Conservation (phyloP, 495 filamentous ascomycete species). For the Hyphodiscus hymeniophilus region DNA sequence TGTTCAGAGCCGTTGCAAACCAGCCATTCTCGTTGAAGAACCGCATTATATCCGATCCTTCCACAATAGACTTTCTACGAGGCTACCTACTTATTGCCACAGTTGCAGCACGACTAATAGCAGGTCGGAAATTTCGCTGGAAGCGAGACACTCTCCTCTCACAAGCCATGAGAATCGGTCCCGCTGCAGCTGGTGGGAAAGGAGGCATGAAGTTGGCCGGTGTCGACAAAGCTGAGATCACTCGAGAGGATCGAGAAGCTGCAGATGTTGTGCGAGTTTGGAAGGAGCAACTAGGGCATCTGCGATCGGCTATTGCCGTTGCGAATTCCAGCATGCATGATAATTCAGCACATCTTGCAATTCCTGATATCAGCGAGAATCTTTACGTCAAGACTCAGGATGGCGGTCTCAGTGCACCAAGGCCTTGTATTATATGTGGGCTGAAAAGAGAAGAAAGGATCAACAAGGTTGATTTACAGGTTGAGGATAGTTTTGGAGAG, state of each 20-base stretch:
- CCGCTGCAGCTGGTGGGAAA: constrained; percentile 52
- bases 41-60: constrained; percentile 45
- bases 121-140: constrained; percentile 81
- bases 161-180: constrained; percentile 81
- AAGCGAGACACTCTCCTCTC: constrained; percentile 77
- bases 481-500: constrained; percentile 86
- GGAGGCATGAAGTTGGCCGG: constrained; percentile 86
- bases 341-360: constrained; percentile 28
- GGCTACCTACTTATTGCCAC: constrained; percentile 48
- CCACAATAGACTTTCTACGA: constrained; percentile 45
- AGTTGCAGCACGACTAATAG: constrained; percentile 72
- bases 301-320: constrained; percentile 49
- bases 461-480: constrained; percentile 59
- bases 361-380: constrained; percentile 62
- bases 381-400: constrained; percentile 53
- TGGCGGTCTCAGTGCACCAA: constrained; percentile 59
- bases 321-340: constrained; percentile 32
- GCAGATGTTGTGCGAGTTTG: constrained; percentile 68
- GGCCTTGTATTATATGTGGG: constrained; percentile 82
- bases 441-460: constrained; percentile 81
- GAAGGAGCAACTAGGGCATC: constrained; percentile 55
- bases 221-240: constrained; percentile 68
- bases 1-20: constrained; percentile 47
- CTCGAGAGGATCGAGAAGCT: constrained; percentile 81
- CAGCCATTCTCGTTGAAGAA: constrained; percentile 45